Base-by-base conservation (phyloP, 139 green algal species). In the Chlorella sp. region DNA sequence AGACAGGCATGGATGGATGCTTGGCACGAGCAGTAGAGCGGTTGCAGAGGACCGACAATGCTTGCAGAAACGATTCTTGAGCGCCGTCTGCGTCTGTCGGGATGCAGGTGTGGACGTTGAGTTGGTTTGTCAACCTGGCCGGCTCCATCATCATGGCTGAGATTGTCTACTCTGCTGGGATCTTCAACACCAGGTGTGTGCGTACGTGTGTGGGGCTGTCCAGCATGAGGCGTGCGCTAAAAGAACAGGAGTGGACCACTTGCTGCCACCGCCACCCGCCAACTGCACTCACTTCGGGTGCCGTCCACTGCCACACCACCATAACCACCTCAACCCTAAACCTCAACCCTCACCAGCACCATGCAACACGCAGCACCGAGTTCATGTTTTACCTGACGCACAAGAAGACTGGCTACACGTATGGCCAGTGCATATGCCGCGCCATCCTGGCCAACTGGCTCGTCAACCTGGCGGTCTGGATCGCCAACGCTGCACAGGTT, bases 381-480 rank as follows among this genome's bases (percentile, higher is more conserved):
- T 55, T 55, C 17, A 17, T 55, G 42, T 10, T 55, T 10, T 55
- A 55, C 42, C 42, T 55, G 10, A 17, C 42, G 10, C 10, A 55
- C 17, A 55, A 55, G 42, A 55, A 64, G 55, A 20, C 4, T 4
- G 20, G 4, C 4, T 64, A 64, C 55, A 27, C 20, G 14, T 64
- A 31, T 20, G 22, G 14, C 6, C 14, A 10, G 14, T 64, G 55
- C 24, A 10, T 64, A 4, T 31, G 20, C n/a, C 51, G 62, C 2
- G 81, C 71, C 34, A 82, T 83, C 31, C 80, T 86, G 30, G 80
- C 73, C 51, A 81, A 80, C 77, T 79, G 77, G 77, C 81, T 87
- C 34, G 81, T 87, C 17, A 76, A 74, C 63, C 50, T 87, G 20
- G 81, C 81, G 10, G 83, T 77, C 0, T 87, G 81, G 81, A 76